phyloP scores from a whole-genome alignment of 2,329 filamentous ascomycete genomes.

The Hypoxylon sp. region DNA sequence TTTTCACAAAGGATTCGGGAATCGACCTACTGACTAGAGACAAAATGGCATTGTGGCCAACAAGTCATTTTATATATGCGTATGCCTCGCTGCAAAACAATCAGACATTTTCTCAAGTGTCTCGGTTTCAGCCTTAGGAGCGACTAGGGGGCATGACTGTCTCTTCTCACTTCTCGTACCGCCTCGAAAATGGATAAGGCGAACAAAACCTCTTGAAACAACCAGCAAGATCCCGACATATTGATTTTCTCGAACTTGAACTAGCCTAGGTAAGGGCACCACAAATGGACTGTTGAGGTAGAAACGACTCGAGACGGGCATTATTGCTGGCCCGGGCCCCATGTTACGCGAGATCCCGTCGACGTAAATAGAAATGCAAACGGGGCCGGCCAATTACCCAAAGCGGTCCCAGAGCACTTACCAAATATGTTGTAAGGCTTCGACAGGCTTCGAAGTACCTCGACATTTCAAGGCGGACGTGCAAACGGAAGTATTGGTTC shows the following conservation, averaged over 20 bases:
- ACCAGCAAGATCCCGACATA: conserved; percentile 1
- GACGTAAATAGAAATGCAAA: conserved; percentile 3
- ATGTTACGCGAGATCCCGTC: conserved; percentile 3
- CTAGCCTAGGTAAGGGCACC: neutral
- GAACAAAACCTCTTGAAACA: conserved; percentile 13
- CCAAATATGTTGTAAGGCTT: neutral
- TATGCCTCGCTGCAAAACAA: neutral
- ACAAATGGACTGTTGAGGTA: neutral
- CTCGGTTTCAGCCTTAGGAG: neutral
- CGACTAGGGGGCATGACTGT: neutral
- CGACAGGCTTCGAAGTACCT: neutral
- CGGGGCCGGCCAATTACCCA: neutral
- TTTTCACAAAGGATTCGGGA: conserved; percentile 6
- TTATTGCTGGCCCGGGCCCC: neutral
- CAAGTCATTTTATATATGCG: conserved; percentile 14
- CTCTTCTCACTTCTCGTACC: conserved; percentile 2
- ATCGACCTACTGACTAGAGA: neutral
- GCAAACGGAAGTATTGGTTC: conserved; percentile 18
- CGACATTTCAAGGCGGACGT: conserved; percentile 2
- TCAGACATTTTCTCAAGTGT: neutral
- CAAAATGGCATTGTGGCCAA: conserved; percentile 13
- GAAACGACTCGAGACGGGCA: conserved; percentile 1
- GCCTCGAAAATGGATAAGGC: conserved; percentile 5
- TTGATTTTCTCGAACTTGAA: neutral
- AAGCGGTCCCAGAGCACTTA: neutral